Base-by-base conservation (phyloP, 441 rosid genomes). In the Pelargonium cotyledonis region DNA sequence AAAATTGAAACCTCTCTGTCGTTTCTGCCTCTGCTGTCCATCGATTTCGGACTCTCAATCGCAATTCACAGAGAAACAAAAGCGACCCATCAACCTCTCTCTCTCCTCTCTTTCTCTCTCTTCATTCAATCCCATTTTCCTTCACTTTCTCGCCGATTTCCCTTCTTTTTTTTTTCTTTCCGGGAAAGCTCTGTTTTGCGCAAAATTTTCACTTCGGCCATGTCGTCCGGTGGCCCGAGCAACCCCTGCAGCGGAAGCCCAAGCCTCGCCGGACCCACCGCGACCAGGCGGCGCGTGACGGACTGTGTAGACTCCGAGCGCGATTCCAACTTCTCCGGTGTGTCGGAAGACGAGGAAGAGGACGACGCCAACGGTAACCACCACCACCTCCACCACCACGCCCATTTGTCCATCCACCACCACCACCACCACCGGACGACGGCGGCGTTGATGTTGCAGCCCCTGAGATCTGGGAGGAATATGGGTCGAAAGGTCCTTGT, bases 231-330 rank as follows among this genome's bases (percentile, higher is more conserved):
- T 47, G 55, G 55, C 15, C 15, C 55, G 55, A 47, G 15, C 16
- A 47, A 2, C 55, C 12, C 55, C 55, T 47, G 55, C 55, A 23
- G 26, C 26, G 55, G 55, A 11, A 47, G 55, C 55, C 55, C 55
- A 15, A 47, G 55, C 55, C 55, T 47, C 55, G 55, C 55, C 55
- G 55, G 55, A 47, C 55, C 55, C 55, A 47, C 55, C 55, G 55
- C 55, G 15, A 47, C 55, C 5, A 11, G 55, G 55, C 55, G 55
- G 15, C 15, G 55, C 3, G 15, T 47, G 55, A n/a, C 55, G 55
- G 55, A 47, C 15, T 1, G 15, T 15, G 7, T 1, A 0, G 55
- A 47, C 15, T 4, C 55, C 55, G 55, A 47, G 5, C 4, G 12
- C 53, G n/a, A 47, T n/a, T 47, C 53, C 1, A 3, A 12, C 4